These are phyloP conservation scores for Aspergillus panamensis DNA, from an alignment of 495 filamentous ascomycete species.

Conservation along the genomic window DNA sequence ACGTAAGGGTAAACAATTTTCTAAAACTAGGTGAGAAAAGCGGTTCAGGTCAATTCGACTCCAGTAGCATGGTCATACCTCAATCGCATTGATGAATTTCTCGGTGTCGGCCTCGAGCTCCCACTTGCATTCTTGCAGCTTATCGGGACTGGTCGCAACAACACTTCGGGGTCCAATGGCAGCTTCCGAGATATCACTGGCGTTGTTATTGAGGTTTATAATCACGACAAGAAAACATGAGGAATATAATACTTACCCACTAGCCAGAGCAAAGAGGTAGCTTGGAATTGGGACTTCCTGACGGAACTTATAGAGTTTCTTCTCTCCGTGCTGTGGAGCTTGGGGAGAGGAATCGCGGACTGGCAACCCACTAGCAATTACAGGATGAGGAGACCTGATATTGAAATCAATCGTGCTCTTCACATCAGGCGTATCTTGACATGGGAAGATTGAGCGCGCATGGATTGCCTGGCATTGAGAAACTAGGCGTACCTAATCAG, in stretches of 20 bases:
- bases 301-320: conserved; percentile 70
- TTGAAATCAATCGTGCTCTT: conserved; percentile 88
- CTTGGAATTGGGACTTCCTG: conserved; percentile 90
- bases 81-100: conserved; percentile 82
- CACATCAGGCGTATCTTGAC: conserved; percentile 93
- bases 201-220: background rate
- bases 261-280: conserved; percentile 89
- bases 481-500: conserved; percentile 43
- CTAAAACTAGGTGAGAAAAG: conserved; percentile 20
- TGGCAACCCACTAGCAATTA: conserved; percentile 81
- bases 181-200: conserved; percentile 73
- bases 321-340: conserved; percentile 37
- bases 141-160: conserved; percentile 83
- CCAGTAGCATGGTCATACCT: conserved; percentile 42
- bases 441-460: conserved; percentile 87
- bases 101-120: conserved; percentile 88
- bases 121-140: conserved; percentile 78
- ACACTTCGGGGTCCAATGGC: conserved; percentile 79
- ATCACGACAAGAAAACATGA: background rate
- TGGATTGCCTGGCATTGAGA: conserved; percentile 98
- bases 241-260: conserved; percentile 48
- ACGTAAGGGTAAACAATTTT: conserved; percentile 82
- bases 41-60: background rate
- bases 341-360: conserved; percentile 49
- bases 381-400: conserved; percentile 80